These are phyloP conservation scores for Backusella tarrabulga DNA, from an alignment of 192 early-diverging fungal species.

Conservation along the genomic window DNA sequence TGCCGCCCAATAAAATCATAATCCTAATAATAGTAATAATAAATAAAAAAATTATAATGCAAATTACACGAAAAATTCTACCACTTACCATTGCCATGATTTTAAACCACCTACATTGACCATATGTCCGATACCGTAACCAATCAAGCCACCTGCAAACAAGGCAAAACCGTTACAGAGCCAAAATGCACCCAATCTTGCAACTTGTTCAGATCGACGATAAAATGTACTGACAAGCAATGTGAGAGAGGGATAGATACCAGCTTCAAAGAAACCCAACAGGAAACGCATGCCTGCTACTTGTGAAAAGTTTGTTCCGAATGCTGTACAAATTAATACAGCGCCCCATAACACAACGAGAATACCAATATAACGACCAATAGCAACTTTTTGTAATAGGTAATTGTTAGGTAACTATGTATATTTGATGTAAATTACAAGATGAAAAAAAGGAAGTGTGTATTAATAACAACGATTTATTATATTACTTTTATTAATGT, in stretches of 20 bases:
- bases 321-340: constrained; percentile 9
- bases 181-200: constrained; percentile 5
- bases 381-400: constrained; percentile 18
- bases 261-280: constrained; percentile 27
- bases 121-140: constrained; percentile 24
- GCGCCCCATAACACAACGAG: constrained; percentile 28
- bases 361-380: constrained; percentile 14
- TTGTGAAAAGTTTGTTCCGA: constrained; percentile 18
- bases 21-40: constrained; percentile 17
- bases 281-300: constrained; percentile 26
- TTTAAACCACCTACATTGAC: constrained; percentile 3
- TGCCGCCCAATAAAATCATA: constrained; percentile 21
- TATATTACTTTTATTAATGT: neutral
- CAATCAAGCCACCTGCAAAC: constrained; percentile 9
- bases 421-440: neutral
- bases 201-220: constrained; percentile 19
- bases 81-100: constrained; percentile 30
- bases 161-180: constrained; percentile 16
- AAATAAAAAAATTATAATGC: neutral
- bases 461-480: neutral
- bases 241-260: constrained; percentile 17
- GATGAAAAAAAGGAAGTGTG: neutral
- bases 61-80: neutral
- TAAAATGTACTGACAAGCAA: constrained; percentile 23
- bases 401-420: constrained; percentile 32